These are phyloP conservation scores for Didymella sp. DNA, from an alignment of 2,329 filamentous ascomycete genomes.

Conservation along the genomic window DNA sequence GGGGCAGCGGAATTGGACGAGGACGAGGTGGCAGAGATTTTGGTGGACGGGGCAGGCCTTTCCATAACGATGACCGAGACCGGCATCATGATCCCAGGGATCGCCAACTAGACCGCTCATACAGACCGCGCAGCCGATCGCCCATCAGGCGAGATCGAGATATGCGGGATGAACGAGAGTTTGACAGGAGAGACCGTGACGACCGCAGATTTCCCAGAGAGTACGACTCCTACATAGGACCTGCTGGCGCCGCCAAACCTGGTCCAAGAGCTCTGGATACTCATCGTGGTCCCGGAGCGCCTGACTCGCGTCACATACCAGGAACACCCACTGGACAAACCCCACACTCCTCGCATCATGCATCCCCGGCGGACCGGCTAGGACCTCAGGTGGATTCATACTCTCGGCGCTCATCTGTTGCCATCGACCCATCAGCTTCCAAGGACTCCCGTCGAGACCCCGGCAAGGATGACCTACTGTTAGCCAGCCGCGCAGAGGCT, in stretches of 20 bases:
- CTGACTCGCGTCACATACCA: constrained; percentile 43
- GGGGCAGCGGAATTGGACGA: constrained; percentile 60
- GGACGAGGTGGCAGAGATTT: constrained; percentile 58
- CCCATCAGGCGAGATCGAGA: constrained; percentile 61
- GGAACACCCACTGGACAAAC: constrained; percentile 44
- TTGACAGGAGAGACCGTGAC: constrained; percentile 49
- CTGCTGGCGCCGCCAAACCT: constrained; percentile 41
- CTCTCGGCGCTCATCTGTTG: constrained; percentile 47
- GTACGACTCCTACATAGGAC: constrained; percentile 53
- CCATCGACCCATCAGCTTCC: constrained; percentile 40
- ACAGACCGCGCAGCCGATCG: constrained; percentile 69
- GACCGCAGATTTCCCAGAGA: constrained; percentile 56
- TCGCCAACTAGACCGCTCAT: constrained; percentile 54
- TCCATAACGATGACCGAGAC: constrained; percentile 58
- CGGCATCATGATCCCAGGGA: constrained; percentile 53
- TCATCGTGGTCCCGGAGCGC: constrained; percentile 36
- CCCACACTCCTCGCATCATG: constrained; percentile 45
- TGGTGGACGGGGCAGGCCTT: constrained; percentile 54
- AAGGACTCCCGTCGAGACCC: constrained; percentile 50
- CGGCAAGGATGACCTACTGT: constrained; percentile 54
- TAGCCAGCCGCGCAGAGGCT: constrained; percentile 55
- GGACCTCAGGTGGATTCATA: constrained; percentile 43
- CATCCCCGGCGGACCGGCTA: constrained; percentile 43
- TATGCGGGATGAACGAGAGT: constrained; percentile 49
- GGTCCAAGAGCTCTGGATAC: constrained; percentile 41